Evolutionary conservation across 2,329 filamentous ascomycete species (phyloP), one percentile per base, ranked within the genome.

Genomic region (Cladophialophora yegresii): DNA sequence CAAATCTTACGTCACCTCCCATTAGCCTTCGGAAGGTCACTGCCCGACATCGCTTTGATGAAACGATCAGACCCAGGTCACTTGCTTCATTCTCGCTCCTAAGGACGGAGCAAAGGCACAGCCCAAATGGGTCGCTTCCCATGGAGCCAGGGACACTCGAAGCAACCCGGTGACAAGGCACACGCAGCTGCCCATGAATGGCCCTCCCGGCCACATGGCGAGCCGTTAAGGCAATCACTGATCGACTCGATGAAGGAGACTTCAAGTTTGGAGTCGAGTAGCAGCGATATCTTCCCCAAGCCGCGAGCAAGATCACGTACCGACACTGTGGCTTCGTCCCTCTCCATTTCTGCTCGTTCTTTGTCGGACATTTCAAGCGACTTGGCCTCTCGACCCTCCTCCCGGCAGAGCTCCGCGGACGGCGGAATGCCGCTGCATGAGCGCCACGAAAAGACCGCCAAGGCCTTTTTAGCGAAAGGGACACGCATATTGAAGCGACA

Each of bases 401-500:
- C 68, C 32, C 58, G 49, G 20, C 67, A 69, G 33, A 65, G 65
- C 49, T 65, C 40, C 28, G 56, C 49, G n/a, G 61, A 67, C 23
- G 43, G 28, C 47, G 59, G 54, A 22, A 53, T 61, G 16, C 58
- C 58, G 26, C 30, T 61, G 32, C 8, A 43, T 2, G 67, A 69
- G 13, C 66, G 67, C 28, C 53, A 60, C 12, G 70, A 71, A 33
- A 64, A 45, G 12, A 70, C 74, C 26, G 73, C 77, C 43, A 78
- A 78, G 54, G 78, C 75, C 4, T 70, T 81, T 30, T 67, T 81
- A 53, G 73, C 75, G 30, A 78, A 78, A 54, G 77, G 79, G 4
- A 80, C 78, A 65, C 78, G 78, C n/a, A 80, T 81, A 54, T 72
- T 81, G 45, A 78, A 77, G 43, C 78, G 79, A 45, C 79, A 80